Percentiles rank a stretch among this genome's conserved stretches.
These are phyloP conservation scores for Aspergillus pseudoviridinutans DNA, from an alignment of 2,329 filamentous ascomycete genomes.

Conservation along the genomic window DNA sequence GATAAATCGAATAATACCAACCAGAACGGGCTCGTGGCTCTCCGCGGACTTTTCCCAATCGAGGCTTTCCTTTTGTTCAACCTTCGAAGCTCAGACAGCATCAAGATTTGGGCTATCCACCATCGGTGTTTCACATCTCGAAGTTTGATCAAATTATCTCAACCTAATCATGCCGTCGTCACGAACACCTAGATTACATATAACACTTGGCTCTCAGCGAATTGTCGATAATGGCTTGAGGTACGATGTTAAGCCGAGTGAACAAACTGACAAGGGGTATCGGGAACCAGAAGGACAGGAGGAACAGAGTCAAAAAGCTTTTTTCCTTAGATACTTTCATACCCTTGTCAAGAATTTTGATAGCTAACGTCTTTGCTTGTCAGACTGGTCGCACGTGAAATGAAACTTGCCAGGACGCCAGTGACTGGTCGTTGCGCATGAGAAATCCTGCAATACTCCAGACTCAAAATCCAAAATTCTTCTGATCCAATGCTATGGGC, in stretches of 20 bases:
- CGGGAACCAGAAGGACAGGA: neutral
- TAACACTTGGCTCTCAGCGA: too few species aligned
- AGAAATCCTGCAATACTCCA: neutral
- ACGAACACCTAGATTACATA: neutral
- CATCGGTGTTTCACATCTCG: constrained; percentile 10
- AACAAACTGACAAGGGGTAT: too few species aligned
- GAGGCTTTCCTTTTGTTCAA: neutral
- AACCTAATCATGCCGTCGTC: neutral
- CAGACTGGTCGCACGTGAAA: neutral
- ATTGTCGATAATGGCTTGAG: too few species aligned
- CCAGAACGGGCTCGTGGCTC: neutral
- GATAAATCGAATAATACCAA: too few species aligned
- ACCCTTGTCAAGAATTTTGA: neutral
- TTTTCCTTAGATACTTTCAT: neutral
- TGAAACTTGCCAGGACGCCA: neutral
- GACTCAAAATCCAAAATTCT: neutral
- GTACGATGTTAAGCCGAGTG: too few species aligned
- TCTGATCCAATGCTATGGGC: neutral
- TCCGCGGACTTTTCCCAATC: neutral
- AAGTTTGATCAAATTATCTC: constrained; percentile 3
- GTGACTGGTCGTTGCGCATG: neutral
- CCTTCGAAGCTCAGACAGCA: neutral
- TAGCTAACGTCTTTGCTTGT: neutral
- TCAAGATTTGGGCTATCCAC: constrained; percentile 4
- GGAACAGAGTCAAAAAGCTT: neutral